Percentiles rank a stretch among this genome's conserved stretches.
Conservation (phyloP, 2,329 filamentous ascomycete species). For the Aspergillus brasiliensis region DNA sequence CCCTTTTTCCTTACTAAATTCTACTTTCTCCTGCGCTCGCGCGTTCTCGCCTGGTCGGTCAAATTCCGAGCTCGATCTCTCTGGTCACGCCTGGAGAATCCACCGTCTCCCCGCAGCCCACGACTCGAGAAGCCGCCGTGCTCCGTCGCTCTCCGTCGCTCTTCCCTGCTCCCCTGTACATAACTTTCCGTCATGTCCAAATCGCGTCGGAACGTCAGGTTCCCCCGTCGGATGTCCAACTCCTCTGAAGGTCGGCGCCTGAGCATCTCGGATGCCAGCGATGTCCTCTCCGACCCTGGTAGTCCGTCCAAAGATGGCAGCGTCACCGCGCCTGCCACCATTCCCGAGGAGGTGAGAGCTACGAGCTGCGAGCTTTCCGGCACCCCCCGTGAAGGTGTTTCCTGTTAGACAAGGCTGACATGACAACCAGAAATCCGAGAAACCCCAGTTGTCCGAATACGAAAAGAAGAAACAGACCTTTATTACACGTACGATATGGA, state of each 20-base stretch:
- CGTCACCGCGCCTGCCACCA: slow-evolving; percentile 35
- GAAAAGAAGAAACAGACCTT: slow-evolving; percentile 99
- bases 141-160: slow-evolving; percentile 14
- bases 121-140: slow-evolving; percentile 9
- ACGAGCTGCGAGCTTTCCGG: slow-evolving; percentile 8
- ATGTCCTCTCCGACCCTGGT: slow-evolving; percentile 51
- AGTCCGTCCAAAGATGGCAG: slow-evolving; percentile 53
- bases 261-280: slow-evolving; percentile 59
- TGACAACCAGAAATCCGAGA: slow-evolving; percentile 37
- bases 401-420: slow-evolving; percentile 9
- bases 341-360: slow-evolving; percentile 39
- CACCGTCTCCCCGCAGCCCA: slow-evolving; percentile 25
- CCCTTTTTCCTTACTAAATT: slow-evolving; percentile 5
- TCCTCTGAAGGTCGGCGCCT: slow-evolving; percentile 52
- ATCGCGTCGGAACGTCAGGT: slow-evolving; percentile 62
- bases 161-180: slow-evolving; percentile 11
- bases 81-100: slow-evolving; percentile 2
- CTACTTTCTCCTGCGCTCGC: slow-evolving; percentile 3
- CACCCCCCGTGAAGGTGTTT: not conserved
- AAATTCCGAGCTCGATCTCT: slow-evolving; percentile 13
- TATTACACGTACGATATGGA: slow-evolving; percentile 96
- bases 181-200: slow-evolving; percentile 49
- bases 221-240: slow-evolving; percentile 53
- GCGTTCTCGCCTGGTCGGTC: slow-evolving; percentile 11
- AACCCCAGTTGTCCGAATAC: slow-evolving; percentile 66